phyloP scores from a whole-genome alignment of 2,329 filamentous ascomycete species.

The Aspergillus latus region DNA sequence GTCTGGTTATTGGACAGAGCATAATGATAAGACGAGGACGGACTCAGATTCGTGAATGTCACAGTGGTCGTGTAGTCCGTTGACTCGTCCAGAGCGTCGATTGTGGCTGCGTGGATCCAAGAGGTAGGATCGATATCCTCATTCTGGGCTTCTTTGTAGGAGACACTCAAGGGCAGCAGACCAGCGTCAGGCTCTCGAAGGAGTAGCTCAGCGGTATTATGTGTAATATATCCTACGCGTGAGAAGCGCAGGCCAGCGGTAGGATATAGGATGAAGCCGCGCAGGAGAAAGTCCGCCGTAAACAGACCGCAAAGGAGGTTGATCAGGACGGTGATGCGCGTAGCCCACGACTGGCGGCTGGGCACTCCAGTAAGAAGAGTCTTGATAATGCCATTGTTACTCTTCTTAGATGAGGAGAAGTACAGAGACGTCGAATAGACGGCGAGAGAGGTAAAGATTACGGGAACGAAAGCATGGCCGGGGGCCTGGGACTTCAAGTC shows the following conservation, averaged over 20 bases:
- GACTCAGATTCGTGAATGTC: slow-evolving; percentile 63
- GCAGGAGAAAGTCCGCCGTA: slow-evolving; percentile 74
- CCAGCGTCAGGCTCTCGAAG: slow-evolving; percentile 77
- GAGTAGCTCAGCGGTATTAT: slow-evolving; percentile 74
- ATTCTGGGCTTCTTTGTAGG: slow-evolving; percentile 50
- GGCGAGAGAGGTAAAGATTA: slow-evolving; percentile 43
- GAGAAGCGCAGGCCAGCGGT: slow-evolving; percentile 78
- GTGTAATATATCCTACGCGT: slow-evolving; percentile 81
- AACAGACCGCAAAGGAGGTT: slow-evolving; percentile 70
- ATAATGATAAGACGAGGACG: slow-evolving; percentile 79
- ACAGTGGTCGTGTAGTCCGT: slow-evolving; percentile 81
- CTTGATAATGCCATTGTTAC: slow-evolving; percentile 46
- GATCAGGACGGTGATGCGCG: slow-evolving; percentile 66
- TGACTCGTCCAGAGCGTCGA: slow-evolving; percentile 66
- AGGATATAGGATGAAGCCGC: slow-evolving; percentile 68
- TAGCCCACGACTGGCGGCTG: slow-evolving; percentile 67
- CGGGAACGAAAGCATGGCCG: slow-evolving; percentile 36
- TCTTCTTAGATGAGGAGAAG: slow-evolving; percentile 1
- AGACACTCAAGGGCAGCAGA: slow-evolving; percentile 73
- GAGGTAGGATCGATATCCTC: slow-evolving; percentile 28
- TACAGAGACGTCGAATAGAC: slow-evolving; percentile 48
- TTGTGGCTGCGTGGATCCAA: slow-evolving; percentile 66
- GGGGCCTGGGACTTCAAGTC: slow-evolving; percentile 34
- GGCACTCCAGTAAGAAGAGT: slow-evolving; percentile 76
- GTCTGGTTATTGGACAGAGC: slow-evolving; percentile 81